phyloP scores from a whole-genome alignment of 2,329 filamentous ascomycete species.

The Didymella keratinophila region DNA sequence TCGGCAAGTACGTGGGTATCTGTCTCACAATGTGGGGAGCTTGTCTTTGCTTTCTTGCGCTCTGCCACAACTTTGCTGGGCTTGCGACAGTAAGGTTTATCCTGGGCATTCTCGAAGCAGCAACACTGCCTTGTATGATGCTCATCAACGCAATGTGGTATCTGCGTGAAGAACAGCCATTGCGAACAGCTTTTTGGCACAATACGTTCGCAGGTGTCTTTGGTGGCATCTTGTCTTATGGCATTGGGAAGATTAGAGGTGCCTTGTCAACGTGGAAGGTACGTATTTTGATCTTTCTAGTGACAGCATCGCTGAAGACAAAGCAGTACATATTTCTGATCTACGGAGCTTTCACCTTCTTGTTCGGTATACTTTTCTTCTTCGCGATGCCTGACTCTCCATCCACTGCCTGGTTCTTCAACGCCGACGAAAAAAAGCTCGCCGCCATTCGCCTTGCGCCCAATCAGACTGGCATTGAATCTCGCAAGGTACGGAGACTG shows the following conservation, averaged over 20 bases:
- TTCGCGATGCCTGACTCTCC: constrained; percentile 7
- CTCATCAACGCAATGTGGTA: constrained; percentile 8
- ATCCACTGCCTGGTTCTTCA: constrained; percentile 4
- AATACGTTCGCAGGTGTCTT: constrained; percentile 9
- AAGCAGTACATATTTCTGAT: constrained; percentile 6
- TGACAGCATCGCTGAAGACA: no score
- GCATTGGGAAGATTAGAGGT: background rate
- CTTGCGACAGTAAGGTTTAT: constrained; percentile 1
- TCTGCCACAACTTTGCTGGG: constrained; percentile 5
- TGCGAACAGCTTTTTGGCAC: constrained; percentile 8
- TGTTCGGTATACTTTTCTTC: constrained; percentile 1
- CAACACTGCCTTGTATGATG: background rate
- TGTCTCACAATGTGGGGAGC: constrained; percentile 5
- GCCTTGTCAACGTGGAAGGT: constrained; percentile 1
- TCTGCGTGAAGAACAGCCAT: constrained; percentile 1
- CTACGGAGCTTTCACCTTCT: constrained; percentile 1
- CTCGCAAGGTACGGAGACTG: background rate
- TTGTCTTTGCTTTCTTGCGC: constrained; percentile 4
- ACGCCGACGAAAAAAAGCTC: constrained; percentile 3
- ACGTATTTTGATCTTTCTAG: background rate
- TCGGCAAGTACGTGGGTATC: constrained; percentile 5
- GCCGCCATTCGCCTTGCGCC: background rate
- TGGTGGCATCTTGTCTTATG: constrained; percentile 7
- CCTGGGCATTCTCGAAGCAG: constrained; percentile 3
- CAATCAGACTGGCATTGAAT: constrained; percentile 2